phyloP scores from a whole-genome alignment of 306 rosid genomes.

The Quercus aquifolioides region DNA sequence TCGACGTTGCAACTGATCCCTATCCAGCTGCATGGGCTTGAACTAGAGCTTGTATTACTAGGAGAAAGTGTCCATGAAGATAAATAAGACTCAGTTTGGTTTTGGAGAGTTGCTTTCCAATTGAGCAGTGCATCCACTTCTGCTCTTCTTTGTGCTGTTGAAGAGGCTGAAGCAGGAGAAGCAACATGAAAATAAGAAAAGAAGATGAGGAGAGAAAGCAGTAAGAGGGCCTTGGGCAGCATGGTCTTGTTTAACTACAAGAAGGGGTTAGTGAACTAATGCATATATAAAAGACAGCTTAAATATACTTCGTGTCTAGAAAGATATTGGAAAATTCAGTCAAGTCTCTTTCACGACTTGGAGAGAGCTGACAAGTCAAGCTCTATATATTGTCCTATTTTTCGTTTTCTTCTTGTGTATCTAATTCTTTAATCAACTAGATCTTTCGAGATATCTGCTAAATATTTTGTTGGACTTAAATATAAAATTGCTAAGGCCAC shows the following conservation, averaged over 20 bases:
- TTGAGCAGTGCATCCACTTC: slow-evolving; percentile 4
- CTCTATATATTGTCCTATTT: background rate
- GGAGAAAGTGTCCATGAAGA: background rate
- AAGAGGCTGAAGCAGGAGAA: background rate
- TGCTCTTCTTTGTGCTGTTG: background rate
- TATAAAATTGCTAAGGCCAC: background rate
- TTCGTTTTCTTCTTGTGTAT: background rate
- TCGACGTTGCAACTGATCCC: background rate
- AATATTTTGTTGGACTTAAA: background rate
- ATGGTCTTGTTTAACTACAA: background rate
- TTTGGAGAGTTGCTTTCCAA: slow-evolving; percentile 13
- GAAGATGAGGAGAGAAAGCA: background rate
- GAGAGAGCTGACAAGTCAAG: background rate
- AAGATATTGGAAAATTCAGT: no score
- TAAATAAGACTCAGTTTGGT: background rate
- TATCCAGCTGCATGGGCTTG: slow-evolving; percentile 3
- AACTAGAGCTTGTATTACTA: background rate
- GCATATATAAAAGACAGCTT: background rate
- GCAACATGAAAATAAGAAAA: background rate
- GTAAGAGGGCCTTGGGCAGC: background rate
- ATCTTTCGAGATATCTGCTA: background rate
- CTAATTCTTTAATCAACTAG: background rate
- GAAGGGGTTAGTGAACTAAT: background rate
- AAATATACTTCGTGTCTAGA: no score
- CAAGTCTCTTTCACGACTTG: no score